Conservation (phyloP, 2,329 filamentous ascomycete genomes). For the Myriangium duriaei region DNA sequence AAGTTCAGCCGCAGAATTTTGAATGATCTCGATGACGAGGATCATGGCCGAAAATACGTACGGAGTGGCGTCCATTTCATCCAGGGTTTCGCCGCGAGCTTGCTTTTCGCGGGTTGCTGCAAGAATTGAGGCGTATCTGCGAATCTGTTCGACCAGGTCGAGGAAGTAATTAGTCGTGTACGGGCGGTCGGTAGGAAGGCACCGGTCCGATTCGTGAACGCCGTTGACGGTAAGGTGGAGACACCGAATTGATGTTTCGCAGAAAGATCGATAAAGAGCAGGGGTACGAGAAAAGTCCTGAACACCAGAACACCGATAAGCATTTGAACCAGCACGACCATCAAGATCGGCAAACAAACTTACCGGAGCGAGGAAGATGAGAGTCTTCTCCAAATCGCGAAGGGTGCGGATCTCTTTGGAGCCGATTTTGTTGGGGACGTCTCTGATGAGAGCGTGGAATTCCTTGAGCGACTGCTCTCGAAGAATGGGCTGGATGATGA, state of each 20-base stretch:
- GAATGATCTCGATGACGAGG: background rate
- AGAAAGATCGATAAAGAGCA: conserved; percentile 73
- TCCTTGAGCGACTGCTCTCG: conserved; percentile 60
- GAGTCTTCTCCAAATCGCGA: conserved; percentile 84
- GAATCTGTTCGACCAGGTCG: conserved; percentile 75
- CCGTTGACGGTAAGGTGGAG: conserved; percentile 80
- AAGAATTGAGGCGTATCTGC: conserved; percentile 76
- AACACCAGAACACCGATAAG: conserved; percentile 48
- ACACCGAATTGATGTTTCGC: conserved; percentile 78
- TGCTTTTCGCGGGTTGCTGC: conserved; percentile 59
- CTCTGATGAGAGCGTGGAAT: conserved; percentile 68
- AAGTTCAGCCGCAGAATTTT: background rate
- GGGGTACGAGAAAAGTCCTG: conserved; percentile 63
- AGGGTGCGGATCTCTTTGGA: conserved; percentile 81
- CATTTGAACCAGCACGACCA: conserved; percentile 47
- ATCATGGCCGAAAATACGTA: conserved; percentile 22
- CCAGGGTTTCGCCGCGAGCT: conserved; percentile 40
- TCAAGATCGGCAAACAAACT: conserved; percentile 44
- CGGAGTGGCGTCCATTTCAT: conserved; percentile 40
- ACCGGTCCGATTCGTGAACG: conserved; percentile 75
- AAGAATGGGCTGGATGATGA: conserved; percentile 66
- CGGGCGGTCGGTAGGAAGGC: conserved; percentile 69
- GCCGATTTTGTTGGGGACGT: conserved; percentile 66
- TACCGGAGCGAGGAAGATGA: conserved; percentile 86
- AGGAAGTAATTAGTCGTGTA: conserved; percentile 96